Percentiles rank a stretch among this genome's conserved stretches.
Evolutionary conservation across 1,284 basidiomycete genomes (phyloP).

Genomic region (Gymnopus androsaceus): DNA sequence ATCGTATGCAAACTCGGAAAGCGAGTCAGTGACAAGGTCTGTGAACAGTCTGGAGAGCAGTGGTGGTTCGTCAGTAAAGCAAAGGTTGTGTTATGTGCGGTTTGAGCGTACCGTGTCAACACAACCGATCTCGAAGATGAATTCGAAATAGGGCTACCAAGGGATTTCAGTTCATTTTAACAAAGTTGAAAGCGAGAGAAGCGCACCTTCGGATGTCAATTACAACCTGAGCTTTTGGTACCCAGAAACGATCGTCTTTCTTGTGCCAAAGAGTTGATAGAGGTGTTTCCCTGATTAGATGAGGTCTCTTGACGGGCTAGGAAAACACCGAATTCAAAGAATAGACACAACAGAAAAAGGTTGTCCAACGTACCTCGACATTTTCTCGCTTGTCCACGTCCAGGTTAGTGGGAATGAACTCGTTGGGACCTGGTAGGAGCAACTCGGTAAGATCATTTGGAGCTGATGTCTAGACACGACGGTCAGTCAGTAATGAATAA

Average conservation of each 20-base stretch:
- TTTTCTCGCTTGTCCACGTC: constrained; percentile 77
- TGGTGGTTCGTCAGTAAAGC: background rate
- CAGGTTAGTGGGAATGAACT: constrained; percentile 88
- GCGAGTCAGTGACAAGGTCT: constrained; percentile 86
- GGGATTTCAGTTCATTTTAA: constrained; percentile 6
- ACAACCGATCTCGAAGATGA: constrained; percentile 59
- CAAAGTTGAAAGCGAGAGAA: constrained; percentile 6
- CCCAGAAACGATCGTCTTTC: constrained; percentile 94
- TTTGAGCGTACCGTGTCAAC: constrained; percentile 52
- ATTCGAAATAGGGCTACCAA: constrained; percentile 52
- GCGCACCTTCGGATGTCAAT: constrained; percentile 72
- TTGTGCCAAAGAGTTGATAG: constrained; percentile 89
- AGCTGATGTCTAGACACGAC: constrained; percentile 53
- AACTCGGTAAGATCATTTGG: constrained; percentile 70
- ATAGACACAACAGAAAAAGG: background rate
- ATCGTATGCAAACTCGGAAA: constrained; percentile 92
- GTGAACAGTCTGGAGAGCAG: constrained; percentile 74
- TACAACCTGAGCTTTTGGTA: constrained; percentile 81
- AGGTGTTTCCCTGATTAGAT: constrained; percentile 72
- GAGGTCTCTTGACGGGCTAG: constrained; percentile 74
- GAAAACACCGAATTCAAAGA: constrained; percentile 3
- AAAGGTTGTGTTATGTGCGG: background rate
- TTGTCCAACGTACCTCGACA: constrained; percentile 46
- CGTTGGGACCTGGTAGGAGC: constrained; percentile 82
- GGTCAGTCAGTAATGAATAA: background rate